Base-by-base conservation (phyloP, 2,329 filamentous ascomycete genomes). In the Talaromyces sp. region DNA sequence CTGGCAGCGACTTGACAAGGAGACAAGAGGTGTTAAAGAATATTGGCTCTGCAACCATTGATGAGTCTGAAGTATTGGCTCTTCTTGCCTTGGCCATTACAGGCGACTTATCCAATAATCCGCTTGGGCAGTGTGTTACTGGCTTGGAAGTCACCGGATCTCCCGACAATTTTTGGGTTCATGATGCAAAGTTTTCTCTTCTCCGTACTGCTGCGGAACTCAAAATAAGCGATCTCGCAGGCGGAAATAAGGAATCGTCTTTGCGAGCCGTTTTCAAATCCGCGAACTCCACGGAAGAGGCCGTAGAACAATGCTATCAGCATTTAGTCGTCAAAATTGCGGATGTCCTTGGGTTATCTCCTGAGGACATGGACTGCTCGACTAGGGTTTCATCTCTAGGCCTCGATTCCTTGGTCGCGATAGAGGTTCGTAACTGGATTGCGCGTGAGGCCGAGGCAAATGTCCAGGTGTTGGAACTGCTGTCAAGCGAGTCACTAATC, bases 21-120 rank as follows among this genome's bases (percentile, higher is more conserved):
- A 65, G 61, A 12, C 60, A 67, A 54, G 67, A 69, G 54, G 64
- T 67, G 7, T 53, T 66, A 5, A 69, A 68, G 41, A 68, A 70
- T 57, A 66, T 69, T 17, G 67, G 65, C 11, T 58, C 57, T 11
- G 63, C 60, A 54, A 65, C 62, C 14, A 41, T 61, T 31, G 48
- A 54, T 64, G 82, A 81, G 65, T 76, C 77, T 7, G 83, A 86
- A 68, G 81, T 85, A 0, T 70, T 84, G 1, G 82, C 82, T 0
- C 74, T 86, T 0, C 72, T 85, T 0, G 78, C 77, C 1, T 78
- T 81, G 0, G 81, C 81, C 19, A 80, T 85, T 46, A 75, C 70
- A 6, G 81, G 81, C 1, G 72, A 75, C 29, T 65, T 83, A 3
- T 68, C 68, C 0, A 64, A 66, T 0, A 70, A 74, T 0, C 83